Conservation (phyloP, 2,329 filamentous ascomycete species). For the Arthroderma sp. region DNA sequence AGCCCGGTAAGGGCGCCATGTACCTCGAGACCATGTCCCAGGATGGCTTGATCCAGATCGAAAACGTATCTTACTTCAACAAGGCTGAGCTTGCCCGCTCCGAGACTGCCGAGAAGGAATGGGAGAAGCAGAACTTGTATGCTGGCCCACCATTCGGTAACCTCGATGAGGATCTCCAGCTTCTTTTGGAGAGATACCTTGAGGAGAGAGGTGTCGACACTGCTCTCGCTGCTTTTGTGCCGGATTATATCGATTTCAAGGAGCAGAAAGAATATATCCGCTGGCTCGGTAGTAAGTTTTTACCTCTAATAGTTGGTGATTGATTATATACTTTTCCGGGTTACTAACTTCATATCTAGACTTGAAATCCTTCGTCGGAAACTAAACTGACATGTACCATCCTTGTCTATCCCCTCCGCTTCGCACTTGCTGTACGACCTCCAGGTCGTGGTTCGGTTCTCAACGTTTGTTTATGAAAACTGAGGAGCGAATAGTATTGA, state of each 20-base stretch:
- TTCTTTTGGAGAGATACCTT: constrained; percentile 81
- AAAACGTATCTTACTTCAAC: constrained; percentile 80
- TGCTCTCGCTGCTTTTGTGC: constrained; percentile 75
- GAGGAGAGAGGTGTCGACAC: constrained; percentile 88
- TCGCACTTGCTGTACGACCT: no score
- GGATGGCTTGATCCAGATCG: constrained; percentile 73
- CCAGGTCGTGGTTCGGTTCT: no score
- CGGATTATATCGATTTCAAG: constrained; percentile 95
- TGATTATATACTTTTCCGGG: no score
- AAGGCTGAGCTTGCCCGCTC: constrained; percentile 66
- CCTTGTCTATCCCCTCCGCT: no score
- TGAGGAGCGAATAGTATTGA: no score
- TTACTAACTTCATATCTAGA: constrained; percentile 30
- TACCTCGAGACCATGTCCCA: constrained; percentile 76
- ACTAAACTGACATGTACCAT: constrained; percentile 28
- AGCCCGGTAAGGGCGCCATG: constrained; percentile 70
- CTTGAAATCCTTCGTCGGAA: constrained; percentile 73
- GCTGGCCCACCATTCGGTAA: constrained; percentile 84
- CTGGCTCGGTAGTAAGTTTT: constrained; percentile 60
- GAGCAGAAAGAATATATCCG: constrained; percentile 93
- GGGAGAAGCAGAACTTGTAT: constrained; percentile 66
- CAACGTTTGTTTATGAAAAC: no score
- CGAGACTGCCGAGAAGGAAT: constrained; percentile 60
- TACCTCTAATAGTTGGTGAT: no score
- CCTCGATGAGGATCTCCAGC: constrained; percentile 90